These are phyloP conservation scores for Dendrobium chrysotoxum DNA, from an alignment of 106 monocot species.

Conservation along the genomic window DNA sequence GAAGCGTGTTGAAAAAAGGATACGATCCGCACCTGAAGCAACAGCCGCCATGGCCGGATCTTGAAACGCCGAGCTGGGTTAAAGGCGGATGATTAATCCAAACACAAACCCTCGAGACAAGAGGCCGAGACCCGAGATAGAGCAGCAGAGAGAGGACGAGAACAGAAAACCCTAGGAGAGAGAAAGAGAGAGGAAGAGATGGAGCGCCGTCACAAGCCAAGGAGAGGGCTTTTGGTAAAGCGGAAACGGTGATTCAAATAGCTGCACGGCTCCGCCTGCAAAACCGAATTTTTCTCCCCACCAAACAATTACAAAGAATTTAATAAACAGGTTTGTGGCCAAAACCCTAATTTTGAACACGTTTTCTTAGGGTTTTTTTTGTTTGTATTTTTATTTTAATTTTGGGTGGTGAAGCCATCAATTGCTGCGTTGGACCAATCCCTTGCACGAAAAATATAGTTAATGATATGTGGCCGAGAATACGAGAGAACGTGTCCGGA, in stretches of 20 bases:
- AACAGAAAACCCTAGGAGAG: conserved; percentile 36
- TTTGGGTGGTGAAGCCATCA: too few species aligned
- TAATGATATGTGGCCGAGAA: too few species aligned
- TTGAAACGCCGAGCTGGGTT: neutral
- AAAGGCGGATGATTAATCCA: neutral
- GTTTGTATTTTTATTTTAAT: too few species aligned
- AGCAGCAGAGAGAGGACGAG: neutral
- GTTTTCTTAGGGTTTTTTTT: too few species aligned
- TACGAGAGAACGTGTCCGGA: too few species aligned
- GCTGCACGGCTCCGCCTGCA: conserved; percentile 25
- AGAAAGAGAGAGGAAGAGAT: conserved; percentile 8
- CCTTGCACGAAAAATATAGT: too few species aligned
- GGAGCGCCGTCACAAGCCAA: conserved; percentile 25
- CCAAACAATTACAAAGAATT: neutral
- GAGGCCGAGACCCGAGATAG: neutral
- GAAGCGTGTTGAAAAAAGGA: conserved; percentile 12
- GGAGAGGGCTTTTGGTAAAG: conserved; percentile 8
- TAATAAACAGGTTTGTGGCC: too few species aligned
- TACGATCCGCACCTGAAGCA: conserved; percentile 50
- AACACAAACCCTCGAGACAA: neutral
- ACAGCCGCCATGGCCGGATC: conserved; percentile 43
- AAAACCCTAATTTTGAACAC: too few species aligned
- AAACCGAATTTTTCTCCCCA: neutral
- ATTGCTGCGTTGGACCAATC: too few species aligned
- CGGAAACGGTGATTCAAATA: conserved; percentile 60